Conservation (phyloP, 352 stramenopile genomes). For the Globisporangium heterothallicum region DNA sequence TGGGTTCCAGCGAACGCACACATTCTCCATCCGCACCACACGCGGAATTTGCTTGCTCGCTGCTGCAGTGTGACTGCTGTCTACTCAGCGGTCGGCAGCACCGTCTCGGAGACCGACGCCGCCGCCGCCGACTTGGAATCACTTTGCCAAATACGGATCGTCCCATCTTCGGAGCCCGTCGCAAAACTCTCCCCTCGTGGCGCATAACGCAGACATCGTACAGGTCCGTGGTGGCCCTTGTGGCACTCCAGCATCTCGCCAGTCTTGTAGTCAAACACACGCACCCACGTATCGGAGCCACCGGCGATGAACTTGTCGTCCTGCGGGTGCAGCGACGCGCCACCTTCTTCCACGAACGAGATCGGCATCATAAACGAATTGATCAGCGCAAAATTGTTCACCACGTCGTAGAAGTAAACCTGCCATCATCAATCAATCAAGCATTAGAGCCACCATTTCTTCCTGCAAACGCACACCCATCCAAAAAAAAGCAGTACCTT, state of each 20-base stretch:
- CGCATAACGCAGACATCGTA: conserved; percentile 95
- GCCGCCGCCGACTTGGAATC: conserved; percentile 61
- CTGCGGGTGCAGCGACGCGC: conserved; percentile 81
- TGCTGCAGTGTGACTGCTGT: neutral
- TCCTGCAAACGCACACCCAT: neutral
- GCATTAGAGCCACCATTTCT: neutral
- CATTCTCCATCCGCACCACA: conserved; percentile 2
- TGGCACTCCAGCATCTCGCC: conserved; percentile 93
- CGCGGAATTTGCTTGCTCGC: neutral
- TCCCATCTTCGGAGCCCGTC: conserved; percentile 96
- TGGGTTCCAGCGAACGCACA: no score
- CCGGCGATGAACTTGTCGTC: conserved; percentile 88
- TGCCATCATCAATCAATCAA: conserved; percentile 15
- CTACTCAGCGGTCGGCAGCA: conserved; percentile 16
- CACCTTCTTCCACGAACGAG: conserved; percentile 90
- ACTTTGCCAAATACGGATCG: conserved; percentile 95
- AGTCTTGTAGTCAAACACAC: conserved; percentile 92
- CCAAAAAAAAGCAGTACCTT: conserved; percentile 29
- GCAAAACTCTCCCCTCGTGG: conserved; percentile 92
- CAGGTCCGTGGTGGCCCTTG: conserved; percentile 97
- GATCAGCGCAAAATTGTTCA: conserved; percentile 51
- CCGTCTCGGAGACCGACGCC: conserved; percentile 49
- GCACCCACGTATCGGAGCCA: conserved; percentile 95
- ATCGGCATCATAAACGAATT: conserved; percentile 80
- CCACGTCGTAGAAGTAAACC: conserved; percentile 93